Evolutionary conservation across 108 stramenopile genomes (phyloP), one percentile per base, ranked within the genome.

Genomic region (Epithemia pelagica): DNA sequence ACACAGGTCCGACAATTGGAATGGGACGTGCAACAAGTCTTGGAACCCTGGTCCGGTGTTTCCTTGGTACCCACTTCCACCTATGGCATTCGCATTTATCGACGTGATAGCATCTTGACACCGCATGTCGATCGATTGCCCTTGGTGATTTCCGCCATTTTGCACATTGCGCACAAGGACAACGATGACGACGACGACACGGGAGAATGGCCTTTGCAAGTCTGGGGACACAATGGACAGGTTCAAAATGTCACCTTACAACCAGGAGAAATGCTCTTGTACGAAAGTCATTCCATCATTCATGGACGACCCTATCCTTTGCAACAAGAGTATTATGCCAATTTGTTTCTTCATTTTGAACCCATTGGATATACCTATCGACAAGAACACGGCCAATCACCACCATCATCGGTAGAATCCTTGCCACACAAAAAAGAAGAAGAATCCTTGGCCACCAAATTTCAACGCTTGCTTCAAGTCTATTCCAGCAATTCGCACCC

Each of bases 221-320:
- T 98, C 15, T 81, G 86, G 61, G 94, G 83, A 31, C 96, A 96
- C 69, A 85, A 92, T 66, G 96, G 95, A 3, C 62, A 58, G 29
- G 91, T 88, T 0, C 71, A 84, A 74, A 96, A 96, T 70, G 51
- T 98, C 10, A 96, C 97, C 5, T 82, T 96, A 77, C 68, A 84
- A 60, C 89, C 89, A 1, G 94, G 97, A 18, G 95, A 96, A 32
- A 82, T 96, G 89, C 77, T 96, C 2, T 72, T 96, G 26, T 96
- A 97, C 70, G 97, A 98, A 70, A 79, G 82, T 62, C 86, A 89
- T 52, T 87, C 91, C 22, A 80, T 96, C 28, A 78, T 96, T 51
- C 97, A 96, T 74, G 97, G 97, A 5, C 37, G 97, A 58, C 97
- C 97, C 7, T 92, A 86, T 65, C 87, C 94, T 10, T 73, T 98